Evolutionary conservation across 306 rosid genomes (phyloP).

Genomic region (Ziziphus jujuba): DNA sequence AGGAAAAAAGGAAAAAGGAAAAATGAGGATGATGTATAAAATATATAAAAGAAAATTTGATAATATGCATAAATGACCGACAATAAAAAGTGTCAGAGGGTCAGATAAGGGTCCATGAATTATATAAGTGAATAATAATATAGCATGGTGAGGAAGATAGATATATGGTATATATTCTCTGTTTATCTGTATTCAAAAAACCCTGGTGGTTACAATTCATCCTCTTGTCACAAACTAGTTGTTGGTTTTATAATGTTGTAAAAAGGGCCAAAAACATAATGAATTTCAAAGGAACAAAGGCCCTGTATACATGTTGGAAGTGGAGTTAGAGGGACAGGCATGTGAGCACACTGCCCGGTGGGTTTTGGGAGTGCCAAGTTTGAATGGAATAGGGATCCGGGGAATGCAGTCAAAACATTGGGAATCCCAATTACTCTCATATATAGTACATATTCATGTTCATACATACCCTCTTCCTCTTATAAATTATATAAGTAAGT

Average conservation of each 20-base stretch:
- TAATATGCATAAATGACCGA: neutral
- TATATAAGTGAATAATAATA: slow-evolving; percentile 27
- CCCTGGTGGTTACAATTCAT: slow-evolving; percentile 31
- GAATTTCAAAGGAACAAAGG: slow-evolving; percentile 22
- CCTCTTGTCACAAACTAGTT: slow-evolving; percentile 42
- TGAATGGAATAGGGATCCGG: slow-evolving; percentile 20
- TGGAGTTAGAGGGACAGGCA: slow-evolving; percentile 5
- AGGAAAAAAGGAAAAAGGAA: too few relatives aligned
- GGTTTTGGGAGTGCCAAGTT: slow-evolving; percentile 46
- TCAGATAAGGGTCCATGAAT: slow-evolving; percentile 28
- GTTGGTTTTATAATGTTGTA: slow-evolving; percentile 24
- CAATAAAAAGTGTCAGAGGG: slow-evolving; percentile 4
- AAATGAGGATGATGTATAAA: neutral
- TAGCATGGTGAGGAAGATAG: slow-evolving; percentile 23
- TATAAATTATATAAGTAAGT: too few relatives aligned
- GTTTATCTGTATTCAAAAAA: slow-evolving; percentile 13
- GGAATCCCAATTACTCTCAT: slow-evolving; percentile 49
- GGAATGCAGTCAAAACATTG: slow-evolving; percentile 58
- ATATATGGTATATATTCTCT: too few relatives aligned
- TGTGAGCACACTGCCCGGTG: slow-evolving; percentile 69
- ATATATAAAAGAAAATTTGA: too few relatives aligned
- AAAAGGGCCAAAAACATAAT: slow-evolving; percentile 20
- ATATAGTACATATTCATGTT: too few relatives aligned
- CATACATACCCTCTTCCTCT: too few relatives aligned
- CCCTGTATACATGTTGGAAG: slow-evolving; percentile 36